Percentiles rank a stretch among this genome's conserved stretches.
Evolutionary conservation across 176 grass and related monocot genomes (phyloP).

Genomic region (Oryza rufipogon): DNA sequence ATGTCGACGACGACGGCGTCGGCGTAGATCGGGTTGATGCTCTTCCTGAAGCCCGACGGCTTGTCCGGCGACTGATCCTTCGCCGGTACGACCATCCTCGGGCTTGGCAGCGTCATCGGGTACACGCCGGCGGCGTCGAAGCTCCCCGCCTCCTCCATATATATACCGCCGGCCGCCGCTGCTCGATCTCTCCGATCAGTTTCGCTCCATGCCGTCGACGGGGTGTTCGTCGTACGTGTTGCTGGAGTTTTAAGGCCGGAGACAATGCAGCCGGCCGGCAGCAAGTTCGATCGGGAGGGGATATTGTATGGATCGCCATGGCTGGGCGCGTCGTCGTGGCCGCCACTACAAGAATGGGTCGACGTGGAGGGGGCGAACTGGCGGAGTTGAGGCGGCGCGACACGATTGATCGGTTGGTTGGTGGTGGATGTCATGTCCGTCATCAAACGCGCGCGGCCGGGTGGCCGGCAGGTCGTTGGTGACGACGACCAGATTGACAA

Average conservation of each 20-base stretch:
- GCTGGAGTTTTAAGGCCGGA: neutral
- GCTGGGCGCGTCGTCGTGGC: neutral
- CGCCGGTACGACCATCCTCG: slow-evolving; percentile 7
- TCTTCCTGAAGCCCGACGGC: slow-evolving; percentile 50
- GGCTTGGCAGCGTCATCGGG: slow-evolving; percentile 51
- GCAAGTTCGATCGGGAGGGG: too few relatives aligned
- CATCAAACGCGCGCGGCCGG: neutral
- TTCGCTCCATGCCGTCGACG: neutral
- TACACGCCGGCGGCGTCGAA: slow-evolving; percentile 44
- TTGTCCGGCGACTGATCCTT: slow-evolving; percentile 16
- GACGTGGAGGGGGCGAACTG: neutral
- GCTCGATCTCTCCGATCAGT: neutral
- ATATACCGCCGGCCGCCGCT: too few relatives aligned
- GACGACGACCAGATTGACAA: neutral
- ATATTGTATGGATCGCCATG: neutral
- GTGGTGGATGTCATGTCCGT: neutral
- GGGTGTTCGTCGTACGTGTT: too few relatives aligned
- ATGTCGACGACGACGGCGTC: too few relatives aligned
- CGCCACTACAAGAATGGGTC: neutral
- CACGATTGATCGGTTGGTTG: neutral
- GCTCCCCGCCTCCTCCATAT: slow-evolving; percentile 38
- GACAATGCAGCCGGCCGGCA: too few relatives aligned
- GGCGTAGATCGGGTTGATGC: slow-evolving; percentile 48
- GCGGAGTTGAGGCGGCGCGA: neutral
- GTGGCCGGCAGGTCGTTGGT: neutral